Base-by-base conservation (phyloP, 306 rosid species). In the Rosa multiflora region DNA sequence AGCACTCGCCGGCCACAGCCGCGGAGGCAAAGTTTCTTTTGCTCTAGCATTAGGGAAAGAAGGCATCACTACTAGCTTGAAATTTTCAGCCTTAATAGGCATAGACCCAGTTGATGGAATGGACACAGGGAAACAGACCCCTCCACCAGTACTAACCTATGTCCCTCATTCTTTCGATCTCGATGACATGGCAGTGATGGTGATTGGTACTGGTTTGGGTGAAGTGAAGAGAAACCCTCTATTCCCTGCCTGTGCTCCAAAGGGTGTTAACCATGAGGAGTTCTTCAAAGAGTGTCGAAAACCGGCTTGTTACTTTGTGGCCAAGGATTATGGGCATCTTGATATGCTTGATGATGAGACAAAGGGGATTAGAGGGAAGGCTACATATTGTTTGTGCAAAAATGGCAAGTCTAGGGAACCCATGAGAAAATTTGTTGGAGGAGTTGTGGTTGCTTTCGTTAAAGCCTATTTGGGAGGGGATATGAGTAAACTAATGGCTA, bases 41-140 rank as follows among this genome's bases (percentile, higher is more conserved):
- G 97, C 97, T 1, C 77, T 92, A 14, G 94, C 97, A 40, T 78
- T 88, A 14, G 83, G 73, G 49, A 88, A 87, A 68, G 77, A 74
- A 76, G 44, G 43, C 48, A 77, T 43, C 71, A 84, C 89, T 2
- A 73, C 82, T 32, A 49, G 66, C 64, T 82, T 88, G 20, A 91
- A 89, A 67, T 84, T 89, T 78, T 89, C 97, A 61, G 97, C 95
- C 43, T 70, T 92, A 29, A 86, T 94, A 35, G 98, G 97, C 66
- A 85, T 94, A 23, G 97, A 94, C 72, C 98, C 98, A 3, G 97
- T 94, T 39, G 98, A 94, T 82, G 98, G 98, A 80, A 86, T 83
- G 85, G 91, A 77, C 75, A 82, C 29, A 49, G 95, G 97, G 70
- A 87, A 78, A 74, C 97, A 92, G 85, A 94, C 97, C 29, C 93